Base-by-base conservation (phyloP, 495 filamentous ascomycete genomes). In the Trichoderma asperelloides region DNA sequence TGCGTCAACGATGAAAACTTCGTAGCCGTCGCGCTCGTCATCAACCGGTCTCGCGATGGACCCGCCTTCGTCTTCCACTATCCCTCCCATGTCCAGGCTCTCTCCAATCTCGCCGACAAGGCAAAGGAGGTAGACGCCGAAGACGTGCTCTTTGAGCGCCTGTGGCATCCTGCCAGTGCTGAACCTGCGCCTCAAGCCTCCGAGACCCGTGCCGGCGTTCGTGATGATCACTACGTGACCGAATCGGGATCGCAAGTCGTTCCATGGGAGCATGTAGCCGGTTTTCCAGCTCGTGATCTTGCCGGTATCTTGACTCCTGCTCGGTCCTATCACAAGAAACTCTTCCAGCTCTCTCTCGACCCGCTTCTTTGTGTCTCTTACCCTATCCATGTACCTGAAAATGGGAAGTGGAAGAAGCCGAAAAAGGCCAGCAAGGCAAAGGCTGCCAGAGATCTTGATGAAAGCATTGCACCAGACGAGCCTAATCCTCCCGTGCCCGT, bases 31-130 rank as follows among this genome's bases (percentile, higher is more conserved):
- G 91, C 91, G 6, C 83, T 96, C 49, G 86, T 97, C 43, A 88
- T 96, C 69, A 88, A 91, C 65, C 86, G 91, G 67, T 90, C 91
- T 7, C 87, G 88, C 65, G 89, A 90, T 69, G 92, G 92, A 7
- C 91, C 93, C 30, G 84, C 85, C 62, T 90, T 96, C 73, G 88
- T 96, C 72, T 97, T 96, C 80, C 93, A 97, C 79, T 96, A 96
- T 74, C 93, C 93, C 16, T 86, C 77, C 16, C 72, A 72, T 23
- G 75, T 81, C 15, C 70, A 71, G 63, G 75, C 76, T 30, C 49
- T 72, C 41, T 70, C 74, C 68, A 66, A 68, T 40, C 69, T 71
- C 18, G 71, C 68, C 23, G 74, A 76, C 18, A 74, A 77, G 47
- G 78, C 78, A 41, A 74, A 77, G 62, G 67, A 77, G n/a, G 76